Percentiles rank a stretch among this genome's conserved stretches.
These are phyloP conservation scores for Centaurea solstitialis DNA, from an alignment of 129 eudicot genomes.

Conservation along the genomic window DNA sequence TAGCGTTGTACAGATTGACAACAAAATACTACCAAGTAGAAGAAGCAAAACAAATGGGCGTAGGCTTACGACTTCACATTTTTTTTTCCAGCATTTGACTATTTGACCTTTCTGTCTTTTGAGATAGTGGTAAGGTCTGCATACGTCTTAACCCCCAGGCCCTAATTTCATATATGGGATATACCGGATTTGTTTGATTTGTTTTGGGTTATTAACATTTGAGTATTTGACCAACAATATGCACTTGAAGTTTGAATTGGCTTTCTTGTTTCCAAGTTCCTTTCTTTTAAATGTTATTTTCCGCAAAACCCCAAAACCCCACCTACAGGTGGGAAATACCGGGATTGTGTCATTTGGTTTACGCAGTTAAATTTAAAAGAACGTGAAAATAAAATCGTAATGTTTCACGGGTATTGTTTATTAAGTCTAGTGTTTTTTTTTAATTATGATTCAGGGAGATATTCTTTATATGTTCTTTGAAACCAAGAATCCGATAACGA, in stretches of 20 bases:
- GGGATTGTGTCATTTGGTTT: no score
- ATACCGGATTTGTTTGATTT: neutral
- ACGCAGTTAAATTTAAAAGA: neutral
- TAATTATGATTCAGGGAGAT: slow-evolving; percentile 58
- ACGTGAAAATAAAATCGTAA: neutral
- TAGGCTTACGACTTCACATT: neutral
- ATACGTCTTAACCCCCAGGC: neutral
- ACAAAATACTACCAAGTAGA: neutral
- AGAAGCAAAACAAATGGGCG: neutral
- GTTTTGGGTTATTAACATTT: neutral
- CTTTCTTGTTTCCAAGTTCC: neutral
- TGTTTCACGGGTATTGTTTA: neutral
- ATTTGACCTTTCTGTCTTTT: neutral
- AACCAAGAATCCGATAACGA: slow-evolving; percentile 72
- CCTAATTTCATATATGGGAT: neutral
- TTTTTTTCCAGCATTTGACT: neutral
- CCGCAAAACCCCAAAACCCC: neutral
- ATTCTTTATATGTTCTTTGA: slow-evolving; percentile 69
- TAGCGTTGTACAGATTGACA: neutral
- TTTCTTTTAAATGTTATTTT: neutral
- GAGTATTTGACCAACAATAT: neutral
- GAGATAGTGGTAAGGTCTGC: neutral
- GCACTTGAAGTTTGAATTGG: neutral
- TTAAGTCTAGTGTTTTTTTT: neutral
- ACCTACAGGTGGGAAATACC: no score